Evolutionary conservation across 192 early-diverging fungal genomes (phyloP).

Genomic region (Gaertneriomyces semiglobifer): DNA sequence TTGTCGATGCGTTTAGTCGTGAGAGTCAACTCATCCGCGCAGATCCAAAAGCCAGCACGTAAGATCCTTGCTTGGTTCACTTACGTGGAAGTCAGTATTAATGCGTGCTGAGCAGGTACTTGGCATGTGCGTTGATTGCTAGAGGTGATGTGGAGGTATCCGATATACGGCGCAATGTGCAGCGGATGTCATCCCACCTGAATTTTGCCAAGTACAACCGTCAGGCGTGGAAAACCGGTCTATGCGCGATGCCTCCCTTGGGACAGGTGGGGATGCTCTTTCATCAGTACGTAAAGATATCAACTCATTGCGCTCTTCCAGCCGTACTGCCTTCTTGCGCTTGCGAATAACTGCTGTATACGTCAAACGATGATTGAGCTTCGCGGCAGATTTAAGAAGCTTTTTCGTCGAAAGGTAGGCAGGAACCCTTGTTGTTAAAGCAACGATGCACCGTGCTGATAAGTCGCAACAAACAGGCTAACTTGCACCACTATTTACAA

Average conservation of each 20-base stretch:
- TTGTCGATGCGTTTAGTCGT: conserved; percentile 49
- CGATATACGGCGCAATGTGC: conserved; percentile 57
- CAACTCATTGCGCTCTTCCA: background rate
- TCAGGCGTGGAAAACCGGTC: conserved; percentile 60
- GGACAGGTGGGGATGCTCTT: conserved; percentile 38
- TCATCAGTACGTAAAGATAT: conserved; percentile 10
- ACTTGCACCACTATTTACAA: conserved; percentile 54
- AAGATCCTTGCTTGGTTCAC: conserved; percentile 1
- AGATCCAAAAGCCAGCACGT: conserved; percentile 43
- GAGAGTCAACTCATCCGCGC: conserved; percentile 52
- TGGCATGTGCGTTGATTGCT: conserved; percentile 51
- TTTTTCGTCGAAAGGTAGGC: conserved; percentile 49
- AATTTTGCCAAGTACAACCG: conserved; percentile 53
- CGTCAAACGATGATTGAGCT: conserved; percentile 31
- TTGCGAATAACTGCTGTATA: conserved; percentile 55
- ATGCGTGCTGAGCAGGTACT: conserved; percentile 26
- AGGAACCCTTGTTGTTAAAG: conserved; percentile 8
- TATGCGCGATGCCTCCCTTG: conserved; percentile 49
- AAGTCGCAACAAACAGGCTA: conserved; percentile 36
- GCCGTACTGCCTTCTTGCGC: conserved; percentile 39
- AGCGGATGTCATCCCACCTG: conserved; percentile 40
- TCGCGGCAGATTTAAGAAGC: conserved; percentile 41
- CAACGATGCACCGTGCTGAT: background rate
- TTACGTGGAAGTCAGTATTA: background rate
- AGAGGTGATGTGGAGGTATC: conserved; percentile 52